These are phyloP conservation scores for Russula vinacea DNA, from an alignment of 768 basidiomycete genomes.

Conservation along the genomic window DNA sequence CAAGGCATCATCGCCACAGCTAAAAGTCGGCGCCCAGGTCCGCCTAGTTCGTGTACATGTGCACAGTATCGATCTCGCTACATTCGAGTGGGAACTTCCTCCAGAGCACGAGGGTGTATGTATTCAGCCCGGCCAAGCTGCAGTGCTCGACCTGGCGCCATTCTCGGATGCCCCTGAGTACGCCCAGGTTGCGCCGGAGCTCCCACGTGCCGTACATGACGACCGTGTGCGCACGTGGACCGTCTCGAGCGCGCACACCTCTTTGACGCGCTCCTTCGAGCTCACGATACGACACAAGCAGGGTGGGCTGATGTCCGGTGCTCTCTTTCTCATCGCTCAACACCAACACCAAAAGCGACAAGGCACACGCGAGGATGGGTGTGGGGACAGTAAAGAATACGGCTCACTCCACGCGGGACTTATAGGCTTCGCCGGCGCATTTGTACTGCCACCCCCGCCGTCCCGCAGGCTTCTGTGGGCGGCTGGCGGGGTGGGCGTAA, in stretches of 20 bases:
- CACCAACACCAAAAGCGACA: slow-evolving; percentile 42
- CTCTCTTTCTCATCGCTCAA: slow-evolving; percentile 49
- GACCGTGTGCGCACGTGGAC: slow-evolving; percentile 65
- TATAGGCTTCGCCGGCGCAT: slow-evolving; percentile 34
- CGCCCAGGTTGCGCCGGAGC: too few species aligned
- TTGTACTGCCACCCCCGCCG: slow-evolving; percentile 38
- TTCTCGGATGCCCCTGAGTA: too few species aligned
- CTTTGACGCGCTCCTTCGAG: slow-evolving; percentile 35
- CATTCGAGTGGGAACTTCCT: too few species aligned
- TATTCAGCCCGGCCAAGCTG: too few species aligned
- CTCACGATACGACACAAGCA: slow-evolving; percentile 56
- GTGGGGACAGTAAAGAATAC: slow-evolving; percentile 37
- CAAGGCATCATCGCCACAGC: too few species aligned
- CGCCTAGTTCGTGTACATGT: too few species aligned
- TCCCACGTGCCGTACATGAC: too few species aligned
- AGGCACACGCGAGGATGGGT: background rate
- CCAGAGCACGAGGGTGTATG: too few species aligned
- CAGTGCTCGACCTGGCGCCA: too few species aligned
- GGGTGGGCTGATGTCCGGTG: slow-evolving; percentile 53
- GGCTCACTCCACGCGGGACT: slow-evolving; percentile 41
- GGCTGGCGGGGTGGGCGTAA: too few species aligned
- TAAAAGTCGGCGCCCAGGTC: too few species aligned
- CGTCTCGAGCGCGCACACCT: slow-evolving; percentile 39
- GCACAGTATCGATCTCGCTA: too few species aligned
- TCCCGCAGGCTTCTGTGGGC: slow-evolving; percentile 42